phyloP scores from a whole-genome alignment of 2,329 filamentous ascomycete genomes.

The Diaporthe citrichinensis region DNA sequence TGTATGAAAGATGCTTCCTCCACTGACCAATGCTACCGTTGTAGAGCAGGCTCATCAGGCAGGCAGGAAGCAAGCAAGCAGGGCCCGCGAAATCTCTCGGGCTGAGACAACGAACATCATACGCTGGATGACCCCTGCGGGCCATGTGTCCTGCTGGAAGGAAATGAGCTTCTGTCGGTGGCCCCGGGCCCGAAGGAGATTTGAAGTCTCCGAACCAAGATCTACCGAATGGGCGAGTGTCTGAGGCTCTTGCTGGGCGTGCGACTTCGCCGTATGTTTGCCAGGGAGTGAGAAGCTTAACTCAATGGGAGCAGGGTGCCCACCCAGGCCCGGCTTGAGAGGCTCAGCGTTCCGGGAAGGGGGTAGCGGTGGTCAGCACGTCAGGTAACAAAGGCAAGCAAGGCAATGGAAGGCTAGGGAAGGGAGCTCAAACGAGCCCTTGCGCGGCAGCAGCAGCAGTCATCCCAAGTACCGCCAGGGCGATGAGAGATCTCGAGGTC shows the following conservation, averaged over 20 bases:
- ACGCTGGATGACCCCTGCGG: conserved; percentile 8
- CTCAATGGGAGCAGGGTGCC: background rate
- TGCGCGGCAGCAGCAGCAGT: background rate
- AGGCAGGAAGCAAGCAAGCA: background rate
- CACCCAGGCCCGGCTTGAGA: background rate
- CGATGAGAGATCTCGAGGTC: conserved; percentile 28
- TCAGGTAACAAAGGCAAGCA: background rate
- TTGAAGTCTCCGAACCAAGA: conserved; percentile 7
- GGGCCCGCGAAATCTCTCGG: background rate
- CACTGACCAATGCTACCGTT: background rate
- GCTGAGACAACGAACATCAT: conserved; percentile 5
- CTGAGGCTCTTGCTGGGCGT: conserved; percentile 26
- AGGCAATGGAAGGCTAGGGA: background rate
- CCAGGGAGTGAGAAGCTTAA: conserved; percentile 8
- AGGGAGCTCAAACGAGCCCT: conserved; percentile 5
- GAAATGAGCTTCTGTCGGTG: conserved; percentile 29
- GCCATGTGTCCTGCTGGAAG: conserved; percentile 18
- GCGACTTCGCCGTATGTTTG: conserved; percentile 21
- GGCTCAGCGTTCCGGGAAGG: conserved; percentile 9
- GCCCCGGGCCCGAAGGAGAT: conserved; percentile 18
- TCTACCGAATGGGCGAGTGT: conserved; percentile 1
- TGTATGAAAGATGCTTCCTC: background rate
- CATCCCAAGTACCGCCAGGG: conserved; percentile 19
- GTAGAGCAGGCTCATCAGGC: background rate
- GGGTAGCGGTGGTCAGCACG: background rate